These are phyloP conservation scores for Podospora tetraspora DNA, from an alignment of 495 filamentous ascomycete species.

Conservation along the genomic window DNA sequence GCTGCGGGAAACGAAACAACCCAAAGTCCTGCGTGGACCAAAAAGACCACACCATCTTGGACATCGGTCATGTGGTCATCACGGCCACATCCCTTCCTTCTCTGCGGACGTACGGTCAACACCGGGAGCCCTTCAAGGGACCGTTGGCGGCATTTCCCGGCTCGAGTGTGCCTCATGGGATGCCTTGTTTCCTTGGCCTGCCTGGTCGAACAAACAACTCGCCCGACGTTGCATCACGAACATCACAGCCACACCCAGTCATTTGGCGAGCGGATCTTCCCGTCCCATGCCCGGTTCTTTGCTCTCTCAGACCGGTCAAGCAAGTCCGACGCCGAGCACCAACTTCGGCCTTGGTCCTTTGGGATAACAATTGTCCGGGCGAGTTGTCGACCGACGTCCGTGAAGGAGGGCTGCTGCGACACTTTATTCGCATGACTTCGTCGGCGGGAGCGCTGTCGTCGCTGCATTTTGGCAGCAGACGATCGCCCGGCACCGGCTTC, in stretches of 20 bases:
- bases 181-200: conserved; percentile 6
- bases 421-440: too few relatives aligned
- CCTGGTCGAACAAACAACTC: conserved; percentile 1
- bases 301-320: neutral
- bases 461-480: neutral
- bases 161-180: conserved; percentile 10
- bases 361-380: neutral
- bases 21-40: neutral
- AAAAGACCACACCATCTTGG: neutral
- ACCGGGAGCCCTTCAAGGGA: neutral
- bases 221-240: neutral
- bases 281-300: neutral
- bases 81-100: neutral
- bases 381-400: neutral
- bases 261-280: neutral
- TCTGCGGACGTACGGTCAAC: neutral
- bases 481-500: neutral
- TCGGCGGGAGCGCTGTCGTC: neutral
- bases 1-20: neutral
- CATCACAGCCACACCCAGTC: neutral
- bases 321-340: neutral
- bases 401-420: too few relatives aligned
- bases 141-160: conserved; percentile 2
- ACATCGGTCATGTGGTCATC: neutral
- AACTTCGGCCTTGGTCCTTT: neutral